Base-by-base conservation (phyloP, 2,329 filamentous ascomycete species). In the Pseudogymnoascus sp. region DNA sequence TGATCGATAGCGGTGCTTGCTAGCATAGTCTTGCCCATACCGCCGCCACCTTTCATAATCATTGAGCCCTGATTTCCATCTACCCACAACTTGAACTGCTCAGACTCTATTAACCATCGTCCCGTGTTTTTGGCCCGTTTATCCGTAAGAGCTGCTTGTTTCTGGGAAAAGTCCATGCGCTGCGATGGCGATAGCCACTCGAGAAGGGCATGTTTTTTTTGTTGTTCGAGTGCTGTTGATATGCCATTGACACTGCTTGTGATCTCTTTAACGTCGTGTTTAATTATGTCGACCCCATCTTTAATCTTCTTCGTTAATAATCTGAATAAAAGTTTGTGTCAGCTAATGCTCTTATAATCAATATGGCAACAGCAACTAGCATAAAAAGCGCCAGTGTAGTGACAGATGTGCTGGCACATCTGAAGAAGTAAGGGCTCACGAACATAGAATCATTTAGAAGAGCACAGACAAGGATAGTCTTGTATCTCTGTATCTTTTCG, bases 11-110 rank as follows among this genome's bases (percentile, higher is more conserved):
- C 47, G 0, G 5, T 54, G 47, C 47, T 54, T 3, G 47, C 47
- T 8, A 54, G 29, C 47, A 54, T 54, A 33, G 47, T 54, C 15
- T 54, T 54, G n/a, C 47, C 47, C 47, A 54, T 35, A 15, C 47
- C 47, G 9, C 47, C 47, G 10, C 47, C 47, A 2, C 47, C 47
- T 3, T 54, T 54, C 10, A 54, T n/a, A 54, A 54, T 54, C 17
- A 54, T 54, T 10, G 47, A 54, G 29, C 17, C 9, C 4, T 54
- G 29, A 2, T 35, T 33, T 33, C 29, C 29, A 21, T 35, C 29
- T 8, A 54, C n/a, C 47, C 47, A 54, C 2, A 54, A 3, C 15
- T 29, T 2, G 10, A 54, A 54, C 1, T n/a, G 47, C 1, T 54
- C 10, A 5, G 47, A 54, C 9, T 35, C 29, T 33, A 54, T 54